Conservation (phyloP, 2,329 filamentous ascomycete species). For the Escovopsis sp. region DNA sequence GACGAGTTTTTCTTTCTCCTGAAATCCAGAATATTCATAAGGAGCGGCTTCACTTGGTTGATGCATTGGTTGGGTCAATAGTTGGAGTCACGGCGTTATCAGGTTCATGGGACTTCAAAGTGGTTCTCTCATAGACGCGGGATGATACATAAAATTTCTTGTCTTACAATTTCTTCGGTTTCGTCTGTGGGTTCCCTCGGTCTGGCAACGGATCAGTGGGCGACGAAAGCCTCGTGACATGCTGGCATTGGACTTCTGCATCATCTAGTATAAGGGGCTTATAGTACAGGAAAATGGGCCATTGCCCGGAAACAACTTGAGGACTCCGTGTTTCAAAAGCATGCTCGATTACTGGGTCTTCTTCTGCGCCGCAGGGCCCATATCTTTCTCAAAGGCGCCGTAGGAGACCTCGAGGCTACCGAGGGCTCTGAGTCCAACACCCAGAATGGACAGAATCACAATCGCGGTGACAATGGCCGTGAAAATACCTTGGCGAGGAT, state of each 20-base stretch:
- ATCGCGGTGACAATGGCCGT: slow-evolving; percentile 64
- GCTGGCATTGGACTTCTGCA: neutral
- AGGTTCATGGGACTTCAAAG: neutral
- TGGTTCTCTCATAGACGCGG: too few species aligned
- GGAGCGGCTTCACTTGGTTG: too few species aligned
- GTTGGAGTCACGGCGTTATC: neutral
- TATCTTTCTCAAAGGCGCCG: slow-evolving; percentile 92
- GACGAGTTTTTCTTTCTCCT: too few species aligned
- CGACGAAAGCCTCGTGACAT: neutral
- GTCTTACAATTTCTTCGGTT: too few species aligned
- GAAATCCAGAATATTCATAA: too few species aligned
- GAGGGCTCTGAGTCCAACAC: slow-evolving; percentile 63
- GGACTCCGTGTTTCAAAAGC: neutral
- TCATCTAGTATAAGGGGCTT: slow-evolving; percentile 5
- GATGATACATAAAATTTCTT: neutral
- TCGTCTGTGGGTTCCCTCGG: too few species aligned
- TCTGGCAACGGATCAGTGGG: neutral
- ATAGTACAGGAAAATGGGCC: slow-evolving; percentile 5
- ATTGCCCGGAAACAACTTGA: neutral
- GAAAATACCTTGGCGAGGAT: slow-evolving; percentile 53
- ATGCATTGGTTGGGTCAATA: neutral
- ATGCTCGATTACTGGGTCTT: slow-evolving; percentile 34
- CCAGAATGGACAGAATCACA: slow-evolving; percentile 62
- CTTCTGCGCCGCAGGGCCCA: slow-evolving; percentile 77
- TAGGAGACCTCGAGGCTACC: slow-evolving; percentile 78